Base-by-base conservation (phyloP, 2,329 filamentous ascomycete species). In the Fusarium torreyae region DNA sequence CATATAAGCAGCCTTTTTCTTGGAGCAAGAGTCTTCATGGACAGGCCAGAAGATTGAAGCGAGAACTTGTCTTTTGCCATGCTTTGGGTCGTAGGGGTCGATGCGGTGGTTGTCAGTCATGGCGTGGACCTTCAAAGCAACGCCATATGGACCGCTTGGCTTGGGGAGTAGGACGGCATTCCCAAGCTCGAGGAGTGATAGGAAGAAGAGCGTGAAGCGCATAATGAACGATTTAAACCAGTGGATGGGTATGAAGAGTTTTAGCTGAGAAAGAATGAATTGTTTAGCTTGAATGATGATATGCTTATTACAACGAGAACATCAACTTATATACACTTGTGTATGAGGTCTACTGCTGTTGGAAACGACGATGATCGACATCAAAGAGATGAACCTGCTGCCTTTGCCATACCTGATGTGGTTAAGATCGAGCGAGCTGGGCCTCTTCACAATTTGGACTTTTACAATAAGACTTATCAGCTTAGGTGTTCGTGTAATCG, bases 41-140 rank as follows among this genome's bases (percentile, higher is more conserved):
- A 80, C 57, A 0, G 79, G 79, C 18, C 78, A 67, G 44, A 77
- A 81, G 5, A 77, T 57, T 0, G 79, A 80, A 2, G 72, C 59
- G 5, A 79, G 52, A 1, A 81, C 48, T 9, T 70, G 70, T 7
- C 77, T 65, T 2, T 69, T 64, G n/a, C 75, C 75, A 1, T 64
- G 69, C 3, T 61, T 52, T 0, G 68, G 69, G 0, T 77, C 72
- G 20, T 77, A 79, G 0, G 77, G 76, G 10, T 80, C 78, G 10
- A 77, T 52, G 0, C 79, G 78, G 13, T 50, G 57, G 7, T 61
- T 58, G 51, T 81, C 79, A 7, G 75, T 78, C 40, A 81, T 69
- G 33, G 58, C 36, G 5, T 72, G 57, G 24, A 73, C 56, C 4
- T 69, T 68, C 20, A 75, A 60, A 28, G 74, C 72, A 11, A 80